These are phyloP conservation scores for Colletotrichum horii DNA, from an alignment of 2,329 filamentous ascomycete species.

Conservation along the genomic window DNA sequence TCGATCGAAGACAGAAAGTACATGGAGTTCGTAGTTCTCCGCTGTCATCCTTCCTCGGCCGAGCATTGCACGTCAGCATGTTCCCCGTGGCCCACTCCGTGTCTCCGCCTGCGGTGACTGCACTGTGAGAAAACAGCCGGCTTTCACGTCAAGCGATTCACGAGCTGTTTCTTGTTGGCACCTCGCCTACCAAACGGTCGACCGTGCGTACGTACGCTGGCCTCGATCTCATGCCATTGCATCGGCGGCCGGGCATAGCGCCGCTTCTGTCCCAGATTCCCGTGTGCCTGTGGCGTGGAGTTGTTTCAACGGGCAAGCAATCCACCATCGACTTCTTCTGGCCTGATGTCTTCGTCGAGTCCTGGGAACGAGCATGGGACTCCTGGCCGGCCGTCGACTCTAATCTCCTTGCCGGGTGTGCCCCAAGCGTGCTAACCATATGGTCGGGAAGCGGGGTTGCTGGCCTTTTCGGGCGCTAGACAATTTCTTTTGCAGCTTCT, in stretches of 20 bases:
- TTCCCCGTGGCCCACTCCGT: background rate
- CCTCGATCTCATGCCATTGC: background rate
- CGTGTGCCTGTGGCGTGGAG: conserved; percentile 6
- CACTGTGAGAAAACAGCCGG: background rate
- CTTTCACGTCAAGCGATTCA: background rate
- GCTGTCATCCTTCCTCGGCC: background rate
- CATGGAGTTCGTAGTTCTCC: background rate
- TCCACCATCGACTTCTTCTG: conserved; percentile 1
- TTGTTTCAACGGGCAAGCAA: conserved; percentile 13
- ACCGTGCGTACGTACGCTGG: background rate
- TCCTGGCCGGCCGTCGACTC: background rate
- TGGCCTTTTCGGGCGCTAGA: conserved; percentile 6
- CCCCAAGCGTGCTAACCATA: background rate
- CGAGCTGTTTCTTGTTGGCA: background rate
- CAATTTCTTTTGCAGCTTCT: conserved; percentile 9
- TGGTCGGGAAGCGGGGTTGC: conserved; percentile 16
- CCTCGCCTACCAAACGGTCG: background rate
- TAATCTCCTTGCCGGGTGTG: background rate
- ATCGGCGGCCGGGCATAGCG: background rate
- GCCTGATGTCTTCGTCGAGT: background rate
- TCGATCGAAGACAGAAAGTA: background rate
- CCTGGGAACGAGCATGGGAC: background rate
- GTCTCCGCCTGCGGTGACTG: background rate
- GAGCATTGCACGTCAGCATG: background rate
- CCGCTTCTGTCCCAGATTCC: conserved; percentile 6